Percentiles rank a stretch among this genome's conserved stretches.
Conservation (phyloP, 2,329 filamentous ascomycete species). For the Cladosporium sp. region DNA sequence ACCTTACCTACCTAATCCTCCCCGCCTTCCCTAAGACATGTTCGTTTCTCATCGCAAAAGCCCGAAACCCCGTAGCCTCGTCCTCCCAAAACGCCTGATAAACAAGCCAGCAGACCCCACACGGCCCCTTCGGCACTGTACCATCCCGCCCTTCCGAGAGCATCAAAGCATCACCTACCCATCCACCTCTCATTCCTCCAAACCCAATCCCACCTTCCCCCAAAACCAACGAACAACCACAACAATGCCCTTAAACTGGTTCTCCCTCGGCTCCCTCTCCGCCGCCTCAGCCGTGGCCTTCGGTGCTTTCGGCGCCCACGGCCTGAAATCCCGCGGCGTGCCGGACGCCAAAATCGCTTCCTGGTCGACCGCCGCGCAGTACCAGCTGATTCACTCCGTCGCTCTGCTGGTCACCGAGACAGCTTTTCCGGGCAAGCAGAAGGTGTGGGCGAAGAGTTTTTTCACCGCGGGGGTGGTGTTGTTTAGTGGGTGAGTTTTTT, state of each 20-base stretch:
- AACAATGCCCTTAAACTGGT: slow-evolving; percentile 38
- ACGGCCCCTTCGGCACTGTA: too few relatives aligned
- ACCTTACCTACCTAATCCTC: too few relatives aligned
- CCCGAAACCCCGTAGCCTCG: too few relatives aligned
- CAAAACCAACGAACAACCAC: neutral
- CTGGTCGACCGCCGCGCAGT: slow-evolving; percentile 63
- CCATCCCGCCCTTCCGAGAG: too few relatives aligned
- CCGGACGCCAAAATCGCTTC: slow-evolving; percentile 56
- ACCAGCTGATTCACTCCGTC: slow-evolving; percentile 60
- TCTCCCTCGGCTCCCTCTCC: slow-evolving; percentile 58
- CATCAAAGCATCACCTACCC: too few relatives aligned
- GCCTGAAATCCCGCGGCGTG: slow-evolving; percentile 56
- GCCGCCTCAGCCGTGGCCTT: slow-evolving; percentile 58
- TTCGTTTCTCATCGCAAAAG: too few relatives aligned
- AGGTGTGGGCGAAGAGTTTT: slow-evolving; percentile 50
- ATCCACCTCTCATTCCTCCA: too few relatives aligned
- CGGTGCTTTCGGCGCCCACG: slow-evolving; percentile 65
- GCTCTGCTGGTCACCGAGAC: slow-evolving; percentile 54
- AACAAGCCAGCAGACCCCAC: too few relatives aligned
- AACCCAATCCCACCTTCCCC: neutral
- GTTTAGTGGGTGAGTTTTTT: slow-evolving; percentile 46
- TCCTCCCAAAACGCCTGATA: too few relatives aligned
- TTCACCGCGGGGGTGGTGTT: slow-evolving; percentile 62
- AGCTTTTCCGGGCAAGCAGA: slow-evolving; percentile 44
- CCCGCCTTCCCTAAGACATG: too few relatives aligned